Evolutionary conservation across 2,329 filamentous ascomycete species (phyloP), one percentile per base, ranked within the genome.

Genomic region (Fusarium camptoceras): DNA sequence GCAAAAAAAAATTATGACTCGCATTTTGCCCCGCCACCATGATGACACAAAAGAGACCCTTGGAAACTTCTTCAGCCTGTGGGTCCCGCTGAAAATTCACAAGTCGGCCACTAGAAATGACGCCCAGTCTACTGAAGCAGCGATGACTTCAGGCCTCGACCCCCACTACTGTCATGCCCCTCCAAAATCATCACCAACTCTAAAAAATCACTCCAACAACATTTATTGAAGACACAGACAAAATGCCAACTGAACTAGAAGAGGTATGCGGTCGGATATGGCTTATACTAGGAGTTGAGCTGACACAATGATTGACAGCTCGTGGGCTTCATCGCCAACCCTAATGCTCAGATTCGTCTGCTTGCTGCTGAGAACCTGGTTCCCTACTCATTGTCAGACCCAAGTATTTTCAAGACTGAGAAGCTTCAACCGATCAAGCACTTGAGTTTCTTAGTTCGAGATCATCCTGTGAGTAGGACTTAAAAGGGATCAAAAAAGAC

Each of bases 251-350:
- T 44, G 91, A 94, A 83, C 80, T 94, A 46, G 91, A 94, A 83
- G 91, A 94, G 82, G 92, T 93, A 83, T 43, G 43, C 12, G 43
- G 14, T n/a, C 39, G 51, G 31, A 4, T 0, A 22, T 3, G 9
- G 3, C 1, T 1, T 20, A 6, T 4, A 31, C 20, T 6, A 6
- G 4, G 24, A 1, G 14, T 31, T 28, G 7, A 20, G 25, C 57
- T 75, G 20, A 75, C 66, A 24, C 64, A 14, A 39, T n/a, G 6
- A 11, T 24, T 46, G 27, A 30, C 73, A 97, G 93, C 89, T 97
- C 56, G 94, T 98, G 66, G 94, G 94, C 79, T 98, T 98, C 81
- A 92, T 98, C 64, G 92, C 93, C 80, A 92, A 97, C 82, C 93
- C 93, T 64, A 97, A 97, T 78, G 93, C 94, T 43, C 92, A 97